These are phyloP conservation scores for Micractinium conductrix DNA, from an alignment of 139 green algal species.

Conservation along the genomic window DNA sequence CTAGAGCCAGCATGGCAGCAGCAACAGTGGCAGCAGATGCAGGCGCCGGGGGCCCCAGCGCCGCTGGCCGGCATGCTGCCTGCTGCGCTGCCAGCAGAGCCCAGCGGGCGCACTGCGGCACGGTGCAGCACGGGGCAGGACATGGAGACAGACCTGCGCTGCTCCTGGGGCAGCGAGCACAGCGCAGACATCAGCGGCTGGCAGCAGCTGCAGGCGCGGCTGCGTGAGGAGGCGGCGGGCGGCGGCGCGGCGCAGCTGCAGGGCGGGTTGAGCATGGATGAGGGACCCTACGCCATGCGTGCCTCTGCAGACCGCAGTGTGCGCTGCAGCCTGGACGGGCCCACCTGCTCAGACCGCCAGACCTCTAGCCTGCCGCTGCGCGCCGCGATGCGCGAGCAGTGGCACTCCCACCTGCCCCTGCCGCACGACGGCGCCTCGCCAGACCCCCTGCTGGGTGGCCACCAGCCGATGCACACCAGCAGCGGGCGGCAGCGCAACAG, in stretches of 20 bases:
- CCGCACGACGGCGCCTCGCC: slow-evolving; percentile 4
- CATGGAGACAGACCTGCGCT: slow-evolving; percentile 31
- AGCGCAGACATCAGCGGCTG: slow-evolving; percentile 15
- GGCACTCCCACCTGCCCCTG: slow-evolving; percentile 14
- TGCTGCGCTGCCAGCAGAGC: not conserved
- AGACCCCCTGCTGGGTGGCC: not conserved
- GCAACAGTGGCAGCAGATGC: not conserved
- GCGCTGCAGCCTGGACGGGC: slow-evolving; percentile 23
- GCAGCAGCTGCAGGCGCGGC: slow-evolving; percentile 19
- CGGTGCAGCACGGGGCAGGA: slow-evolving; percentile 32
- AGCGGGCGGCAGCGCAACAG: not conserved
- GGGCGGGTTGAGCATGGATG: not conserved
- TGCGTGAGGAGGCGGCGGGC: not conserved
- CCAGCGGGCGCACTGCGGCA: not conserved
- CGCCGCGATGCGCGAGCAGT: not conserved
- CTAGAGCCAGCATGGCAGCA: not conserved
- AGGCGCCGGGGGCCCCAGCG: not conserved
- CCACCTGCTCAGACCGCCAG: slow-evolving; percentile 29
- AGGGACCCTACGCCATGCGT: not conserved
- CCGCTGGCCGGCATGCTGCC: not conserved
- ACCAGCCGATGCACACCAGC: not conserved
- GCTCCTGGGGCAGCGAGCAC: slow-evolving; percentile 33
- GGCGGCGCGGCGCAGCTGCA: not conserved
- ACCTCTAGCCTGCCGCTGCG: slow-evolving; percentile 26
- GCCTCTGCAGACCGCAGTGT: not conserved